These are phyloP conservation scores for Phytopythium cucurbitacearum DNA, from an alignment of 352 stramenopile species.

Conservation along the genomic window DNA sequence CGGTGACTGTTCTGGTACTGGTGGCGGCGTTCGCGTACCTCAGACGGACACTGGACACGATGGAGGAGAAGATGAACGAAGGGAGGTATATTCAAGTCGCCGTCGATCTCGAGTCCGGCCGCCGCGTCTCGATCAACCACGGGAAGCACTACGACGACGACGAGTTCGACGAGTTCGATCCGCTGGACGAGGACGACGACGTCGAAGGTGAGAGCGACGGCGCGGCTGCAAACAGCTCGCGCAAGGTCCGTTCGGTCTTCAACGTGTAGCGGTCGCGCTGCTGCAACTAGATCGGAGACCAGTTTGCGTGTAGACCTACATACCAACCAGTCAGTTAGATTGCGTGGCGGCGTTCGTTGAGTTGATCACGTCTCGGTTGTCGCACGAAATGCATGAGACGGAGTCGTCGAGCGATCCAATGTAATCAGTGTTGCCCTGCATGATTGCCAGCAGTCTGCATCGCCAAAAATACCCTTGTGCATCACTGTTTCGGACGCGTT, in stretches of 20 bases:
- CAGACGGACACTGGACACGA: slow-evolving; percentile 20
- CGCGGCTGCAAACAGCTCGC: slow-evolving; percentile 5
- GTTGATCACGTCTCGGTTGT: no score
- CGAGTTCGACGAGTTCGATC: slow-evolving; percentile 9
- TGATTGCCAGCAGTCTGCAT: no score
- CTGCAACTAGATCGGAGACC: no score
- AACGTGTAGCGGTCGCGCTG: slow-evolving; percentile 12
- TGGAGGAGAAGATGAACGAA: slow-evolving; percentile 46
- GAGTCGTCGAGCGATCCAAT: no score
- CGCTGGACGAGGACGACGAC: slow-evolving; percentile 25
- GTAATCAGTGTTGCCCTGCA: no score
- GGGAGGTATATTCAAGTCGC: slow-evolving; percentile 43
- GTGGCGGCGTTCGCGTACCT: slow-evolving; percentile 27
- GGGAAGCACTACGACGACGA: slow-evolving; percentile 20
- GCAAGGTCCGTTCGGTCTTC: slow-evolving; percentile 35
- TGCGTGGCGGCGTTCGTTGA: no score
- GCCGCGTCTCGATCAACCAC: slow-evolving; percentile 19
- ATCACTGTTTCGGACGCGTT: no score
- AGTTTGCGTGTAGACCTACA: no score
- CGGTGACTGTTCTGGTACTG: slow-evolving; percentile 21
- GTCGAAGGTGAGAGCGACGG: slow-evolving; percentile 25
- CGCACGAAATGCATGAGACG: no score
- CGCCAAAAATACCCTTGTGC: no score
- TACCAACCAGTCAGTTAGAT: no score
- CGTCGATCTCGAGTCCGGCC: slow-evolving; percentile 36